Conservation (phyloP, 176 grass and related monocot species). For the Avena atlantica region DNA sequence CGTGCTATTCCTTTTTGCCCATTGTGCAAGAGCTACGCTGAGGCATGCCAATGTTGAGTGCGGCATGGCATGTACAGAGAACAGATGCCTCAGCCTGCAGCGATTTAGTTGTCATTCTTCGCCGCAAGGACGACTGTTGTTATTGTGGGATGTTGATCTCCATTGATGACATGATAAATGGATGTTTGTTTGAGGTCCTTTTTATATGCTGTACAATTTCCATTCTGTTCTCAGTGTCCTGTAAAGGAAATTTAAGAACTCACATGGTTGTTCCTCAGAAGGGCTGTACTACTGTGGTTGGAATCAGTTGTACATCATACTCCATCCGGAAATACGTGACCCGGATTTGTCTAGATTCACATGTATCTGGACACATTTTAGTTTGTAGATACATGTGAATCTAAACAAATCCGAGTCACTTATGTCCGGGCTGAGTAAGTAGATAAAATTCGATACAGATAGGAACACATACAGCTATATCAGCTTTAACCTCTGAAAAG, state of each 20-base stretch:
- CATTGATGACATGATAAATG: background rate
- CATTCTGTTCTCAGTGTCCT: background rate
- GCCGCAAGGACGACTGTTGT: background rate
- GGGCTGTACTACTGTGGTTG: background rate
- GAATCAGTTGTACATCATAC: background rate
- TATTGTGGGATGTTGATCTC: conserved; percentile 6
- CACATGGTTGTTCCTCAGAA: background rate
- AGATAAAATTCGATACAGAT: background rate
- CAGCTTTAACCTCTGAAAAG: background rate
- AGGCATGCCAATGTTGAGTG: conserved; percentile 12
- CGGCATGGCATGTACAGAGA: conserved; percentile 27
- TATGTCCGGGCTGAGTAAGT: no score
- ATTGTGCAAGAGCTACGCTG: conserved; percentile 39
- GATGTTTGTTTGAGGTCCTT: background rate
- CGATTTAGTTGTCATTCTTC: conserved; percentile 9
- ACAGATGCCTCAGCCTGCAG: conserved; percentile 16
- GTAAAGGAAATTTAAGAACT: background rate
- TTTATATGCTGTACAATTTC: background rate
- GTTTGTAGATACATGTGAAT: no score
- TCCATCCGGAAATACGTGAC: no score
- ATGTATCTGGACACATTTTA: no score
- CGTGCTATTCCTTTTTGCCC: conserved; percentile 26
- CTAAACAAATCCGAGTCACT: no score
- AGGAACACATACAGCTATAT: background rate
- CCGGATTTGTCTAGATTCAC: no score